Percentiles rank a stretch among this genome's conserved stretches.
Conservation (phyloP, 345 rosid genomes). For the Toxicodendron radicans region DNA sequence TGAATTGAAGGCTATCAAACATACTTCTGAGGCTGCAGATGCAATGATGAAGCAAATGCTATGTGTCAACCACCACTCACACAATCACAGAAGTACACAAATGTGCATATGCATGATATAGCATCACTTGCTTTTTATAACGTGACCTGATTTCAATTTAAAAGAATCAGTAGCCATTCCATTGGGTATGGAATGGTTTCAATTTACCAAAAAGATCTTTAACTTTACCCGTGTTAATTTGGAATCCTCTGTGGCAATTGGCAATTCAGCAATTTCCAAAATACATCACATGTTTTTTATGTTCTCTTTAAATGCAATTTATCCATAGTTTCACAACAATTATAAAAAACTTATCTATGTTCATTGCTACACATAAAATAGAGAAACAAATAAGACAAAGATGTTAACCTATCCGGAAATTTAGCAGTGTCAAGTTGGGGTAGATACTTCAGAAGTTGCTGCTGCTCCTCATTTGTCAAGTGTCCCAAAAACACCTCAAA, state of each 20-base stretch:
- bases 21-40: constrained; percentile 65
- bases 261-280: not conserved
- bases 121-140: constrained; percentile 1
- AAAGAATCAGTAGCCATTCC: no score
- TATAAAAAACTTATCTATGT: not conserved
- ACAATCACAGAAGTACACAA: not conserved
- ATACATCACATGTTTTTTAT: not conserved
- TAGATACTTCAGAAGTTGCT: constrained; percentile 64
- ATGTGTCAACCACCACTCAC: no score
- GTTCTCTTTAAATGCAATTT: not conserved
- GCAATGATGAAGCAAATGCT: constrained; percentile 16
- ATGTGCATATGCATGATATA: not conserved
- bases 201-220: not conserved
- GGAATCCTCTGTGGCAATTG: not conserved
- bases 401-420: constrained; percentile 62
- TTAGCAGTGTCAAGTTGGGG: constrained; percentile 59
- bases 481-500: constrained; percentile 65
- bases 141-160: not conserved
- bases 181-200: not conserved
- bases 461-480: constrained; percentile 82
- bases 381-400: constrained; percentile 9
- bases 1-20: constrained; percentile 84
- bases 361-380: not conserved
- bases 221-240: no score
- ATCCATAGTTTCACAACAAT: not conserved